Evolutionary conservation across 192 early-diverging fungal genomes (phyloP).

Genomic region (Gryganskiella cystojenkinii): DNA sequence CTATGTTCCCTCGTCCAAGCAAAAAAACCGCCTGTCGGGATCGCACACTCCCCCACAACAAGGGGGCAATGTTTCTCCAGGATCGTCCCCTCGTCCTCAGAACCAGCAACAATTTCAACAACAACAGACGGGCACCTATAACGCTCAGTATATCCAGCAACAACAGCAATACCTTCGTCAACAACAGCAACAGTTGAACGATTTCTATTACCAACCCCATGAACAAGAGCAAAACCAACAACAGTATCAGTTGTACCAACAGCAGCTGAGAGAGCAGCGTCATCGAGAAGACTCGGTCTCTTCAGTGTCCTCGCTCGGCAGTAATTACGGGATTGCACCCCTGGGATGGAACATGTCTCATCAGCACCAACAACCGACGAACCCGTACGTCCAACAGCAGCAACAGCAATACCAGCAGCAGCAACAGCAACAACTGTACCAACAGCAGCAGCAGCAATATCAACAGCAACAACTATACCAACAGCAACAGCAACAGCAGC

Average conservation of each 20-base stretch:
- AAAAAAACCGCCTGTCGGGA: slow-evolving; percentile 45
- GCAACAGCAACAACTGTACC: background rate
- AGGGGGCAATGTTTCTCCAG: slow-evolving; percentile 3
- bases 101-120: slow-evolving; percentile 23
- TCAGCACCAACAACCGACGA: background rate
- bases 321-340: slow-evolving; percentile 32
- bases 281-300: slow-evolving; percentile 31
- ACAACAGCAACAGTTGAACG: slow-evolving; percentile 46
- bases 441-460: background rate
- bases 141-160: slow-evolving; percentile 32
- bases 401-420: slow-evolving; percentile 33
- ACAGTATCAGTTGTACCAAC: slow-evolving; percentile 44
- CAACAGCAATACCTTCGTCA: slow-evolving; percentile 34
- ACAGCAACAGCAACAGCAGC: slow-evolving; percentile 4
- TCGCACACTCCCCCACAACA: slow-evolving; percentile 16
- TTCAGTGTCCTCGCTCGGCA: slow-evolving; percentile 25
- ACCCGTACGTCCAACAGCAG: slow-evolving; percentile 10
- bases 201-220: slow-evolving; percentile 40
- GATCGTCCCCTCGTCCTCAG: slow-evolving; percentile 28
- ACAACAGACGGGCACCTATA: slow-evolving; percentile 25
- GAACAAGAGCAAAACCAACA: slow-evolving; percentile 50
- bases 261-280: slow-evolving; percentile 36
- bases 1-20: slow-evolving; percentile 43
- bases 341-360: slow-evolving; percentile 46
- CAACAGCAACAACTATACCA: too few species aligned